phyloP scores from a whole-genome alignment of 139 green algal species.

The Coelastrella sp. region DNA sequence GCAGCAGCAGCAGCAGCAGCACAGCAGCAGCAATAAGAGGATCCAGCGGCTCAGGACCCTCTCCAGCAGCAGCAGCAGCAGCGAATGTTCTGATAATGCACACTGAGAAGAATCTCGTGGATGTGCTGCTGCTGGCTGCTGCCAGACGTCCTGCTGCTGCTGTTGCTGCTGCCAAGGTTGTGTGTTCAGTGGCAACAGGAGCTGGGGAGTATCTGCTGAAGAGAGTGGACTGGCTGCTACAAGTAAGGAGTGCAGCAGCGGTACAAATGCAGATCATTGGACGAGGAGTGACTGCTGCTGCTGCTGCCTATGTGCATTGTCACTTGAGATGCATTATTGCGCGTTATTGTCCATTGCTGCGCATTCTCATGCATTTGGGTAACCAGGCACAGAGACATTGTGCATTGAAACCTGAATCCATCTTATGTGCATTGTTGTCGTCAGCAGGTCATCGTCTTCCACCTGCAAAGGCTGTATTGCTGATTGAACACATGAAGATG shows the following conservation, averaged over 20 bases:
- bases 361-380: too few species aligned
- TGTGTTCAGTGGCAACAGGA: neutral
- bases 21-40: neutral
- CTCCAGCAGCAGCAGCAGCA: slow-evolving; percentile 16
- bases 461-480: too few species aligned
- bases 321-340: too few species aligned
- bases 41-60: neutral
- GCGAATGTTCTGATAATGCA: neutral
- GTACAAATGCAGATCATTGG: too few species aligned
- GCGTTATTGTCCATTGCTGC: too few species aligned
- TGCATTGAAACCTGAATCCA: too few species aligned
- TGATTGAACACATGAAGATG: too few species aligned
- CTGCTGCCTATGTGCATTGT: too few species aligned
- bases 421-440: too few species aligned
- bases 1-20: slow-evolving; percentile 28
- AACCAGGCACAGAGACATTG: too few species aligned
- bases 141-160: neutral
- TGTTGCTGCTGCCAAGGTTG: slow-evolving; percentile 3
- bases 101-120: slow-evolving; percentile 35
- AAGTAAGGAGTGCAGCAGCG: slow-evolving; percentile 35
- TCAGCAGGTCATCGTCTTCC: too few species aligned
- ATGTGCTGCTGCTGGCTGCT: slow-evolving; percentile 42
- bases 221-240: slow-evolving; percentile 59
- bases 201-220: slow-evolving; percentile 60
- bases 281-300: too few species aligned